A percentile compares a stretch with the other conserved stretches of the same genome.
These are phyloP conservation scores for Penicillium verrucosum DNA, from an alignment of 2,329 filamentous ascomycete species.

Conservation along the genomic window DNA sequence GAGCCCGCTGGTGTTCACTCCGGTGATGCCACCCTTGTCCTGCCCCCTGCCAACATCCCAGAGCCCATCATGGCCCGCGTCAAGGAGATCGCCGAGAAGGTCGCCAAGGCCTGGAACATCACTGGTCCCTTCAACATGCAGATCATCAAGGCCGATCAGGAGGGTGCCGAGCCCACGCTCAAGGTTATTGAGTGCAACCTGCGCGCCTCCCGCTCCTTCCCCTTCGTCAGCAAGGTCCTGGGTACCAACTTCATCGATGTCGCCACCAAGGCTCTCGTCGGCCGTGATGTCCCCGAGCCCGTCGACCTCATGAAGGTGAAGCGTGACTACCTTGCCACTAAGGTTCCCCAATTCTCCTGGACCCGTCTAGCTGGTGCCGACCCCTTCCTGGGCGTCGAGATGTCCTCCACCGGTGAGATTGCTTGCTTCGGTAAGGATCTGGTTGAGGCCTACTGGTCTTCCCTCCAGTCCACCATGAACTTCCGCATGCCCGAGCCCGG, in stretches of 20 bases:
- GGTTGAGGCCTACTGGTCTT: constrained; percentile 96
- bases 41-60: constrained; percentile 80
- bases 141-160: constrained; percentile 86
- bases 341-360: constrained; percentile 99
- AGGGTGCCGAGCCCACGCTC: constrained; percentile 70
- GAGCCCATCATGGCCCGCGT: constrained; percentile 74
- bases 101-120: constrained; percentile 94
- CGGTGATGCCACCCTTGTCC: constrained; percentile 89
- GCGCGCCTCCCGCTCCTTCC: constrained; percentile 94
- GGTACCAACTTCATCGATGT: constrained; percentile 96
- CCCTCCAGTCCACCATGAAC: constrained; percentile 97
- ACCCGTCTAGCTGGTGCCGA: constrained; percentile 95
- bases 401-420: constrained; percentile 96
- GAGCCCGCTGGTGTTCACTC: constrained; percentile 98
- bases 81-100: constrained; percentile 94
- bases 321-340: constrained; percentile 91
- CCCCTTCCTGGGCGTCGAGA: constrained; percentile 96
- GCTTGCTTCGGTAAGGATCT: constrained; percentile 97
- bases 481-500: constrained; percentile 94
- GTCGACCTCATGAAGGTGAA: constrained; percentile 84
- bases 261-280: constrained; percentile 87
- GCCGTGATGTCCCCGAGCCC: constrained; percentile 77
- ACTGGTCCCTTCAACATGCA: constrained; percentile 99
- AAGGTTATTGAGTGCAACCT: constrained; percentile 99
- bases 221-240: constrained; percentile 95